Base-by-base conservation (phyloP, 768 basidiomycete species). In the Hericium rajendrae region DNA sequence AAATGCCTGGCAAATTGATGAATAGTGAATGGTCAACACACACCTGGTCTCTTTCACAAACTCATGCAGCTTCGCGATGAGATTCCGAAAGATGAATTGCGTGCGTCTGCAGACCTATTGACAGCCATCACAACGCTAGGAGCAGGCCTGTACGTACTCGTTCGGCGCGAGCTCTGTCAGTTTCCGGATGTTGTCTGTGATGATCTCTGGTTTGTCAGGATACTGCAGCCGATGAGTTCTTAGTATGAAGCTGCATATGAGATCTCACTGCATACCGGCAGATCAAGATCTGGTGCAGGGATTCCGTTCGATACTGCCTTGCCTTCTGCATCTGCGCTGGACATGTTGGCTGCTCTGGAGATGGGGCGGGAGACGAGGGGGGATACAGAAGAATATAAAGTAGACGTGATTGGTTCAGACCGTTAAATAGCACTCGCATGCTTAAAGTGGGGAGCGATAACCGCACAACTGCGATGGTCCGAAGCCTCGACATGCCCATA, bases 1-100 rank as follows among this genome's bases (percentile, higher is more conserved):
- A 86, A 85, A 69, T 91, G 88, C 48, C 74, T 76, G 22, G 89
- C 73, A 61, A 90, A 89, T 38, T 81, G 77, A 66, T 93, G 91
- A 6, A 93, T 32, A 8, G 4, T 93, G 91, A 6, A 93, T 32
- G 4, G 4, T 32, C 18, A 6, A 9, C 4, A 65, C 74, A 40
- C 22, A 76, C 80, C 81, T 77, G 1, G 87, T 86, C 69, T 91
- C 90, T 48, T 74, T 76, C 22, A 89, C 74, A 61, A 90, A 89
- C 40, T 81, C 78, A 66, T 93, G 91, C 8, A 93, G 60, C 66
- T 93, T 88, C 28, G 73, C 76, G 54, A 86, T 67, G 70, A 90
- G 71, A 32, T 68, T 73, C 63, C 76, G 69, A 57, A 77, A 74
- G 57, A 83, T 68, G 68, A 82, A 78, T 59, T 68, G 75, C 55